Evolutionary conservation across 129 eudicot species (phyloP).

Genomic region (Calendula officinalis): DNA sequence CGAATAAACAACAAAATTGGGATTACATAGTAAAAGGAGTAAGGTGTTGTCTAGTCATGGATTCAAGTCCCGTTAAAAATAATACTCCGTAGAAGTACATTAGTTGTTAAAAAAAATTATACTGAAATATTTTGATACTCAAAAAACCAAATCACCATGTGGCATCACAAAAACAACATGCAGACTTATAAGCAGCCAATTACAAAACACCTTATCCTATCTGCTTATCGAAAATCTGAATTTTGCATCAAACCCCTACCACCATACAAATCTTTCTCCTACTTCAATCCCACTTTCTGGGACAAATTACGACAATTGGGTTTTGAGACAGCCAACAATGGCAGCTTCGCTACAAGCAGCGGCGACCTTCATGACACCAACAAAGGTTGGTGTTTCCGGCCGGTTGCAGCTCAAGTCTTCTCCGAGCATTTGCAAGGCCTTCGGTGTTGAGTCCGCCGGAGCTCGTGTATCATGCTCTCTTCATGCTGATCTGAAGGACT

Average conservation of each 20-base stretch:
- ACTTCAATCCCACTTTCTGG: conserved; percentile 35
- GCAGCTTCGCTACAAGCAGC: conserved; percentile 81
- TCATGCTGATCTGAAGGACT: conserved; percentile 72
- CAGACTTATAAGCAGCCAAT: conserved; percentile 43
- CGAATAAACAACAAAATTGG: too few species aligned
- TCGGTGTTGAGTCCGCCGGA: conserved; percentile 33
- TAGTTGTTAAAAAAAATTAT: too few species aligned
- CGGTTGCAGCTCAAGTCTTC: conserved; percentile 52
- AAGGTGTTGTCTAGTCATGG: too few species aligned
- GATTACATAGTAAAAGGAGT: too few species aligned
- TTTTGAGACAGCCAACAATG: conserved; percentile 33
- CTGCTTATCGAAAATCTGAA: conserved; percentile 46
- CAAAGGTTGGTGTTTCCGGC: conserved; percentile 14
- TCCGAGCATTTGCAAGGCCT: conserved; percentile 56
- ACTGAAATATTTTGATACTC: conserved; percentile 35
- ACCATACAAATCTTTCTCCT: conserved; percentile 37
- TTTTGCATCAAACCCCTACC: conserved; percentile 34
- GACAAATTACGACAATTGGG: conserved; percentile 8
- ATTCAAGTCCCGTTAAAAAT: too few species aligned
- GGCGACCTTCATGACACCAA: conserved; percentile 72
- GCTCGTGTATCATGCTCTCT: conserved; percentile 64
- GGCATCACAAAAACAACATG: conserved; percentile 29
- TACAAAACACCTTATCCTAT: conserved; percentile 61
- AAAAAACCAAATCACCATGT: conserved; percentile 39
- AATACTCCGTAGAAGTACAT: too few species aligned